These are phyloP conservation scores for Penicillium steckii DNA, from an alignment of 495 filamentous ascomycete genomes.

Conservation along the genomic window DNA sequence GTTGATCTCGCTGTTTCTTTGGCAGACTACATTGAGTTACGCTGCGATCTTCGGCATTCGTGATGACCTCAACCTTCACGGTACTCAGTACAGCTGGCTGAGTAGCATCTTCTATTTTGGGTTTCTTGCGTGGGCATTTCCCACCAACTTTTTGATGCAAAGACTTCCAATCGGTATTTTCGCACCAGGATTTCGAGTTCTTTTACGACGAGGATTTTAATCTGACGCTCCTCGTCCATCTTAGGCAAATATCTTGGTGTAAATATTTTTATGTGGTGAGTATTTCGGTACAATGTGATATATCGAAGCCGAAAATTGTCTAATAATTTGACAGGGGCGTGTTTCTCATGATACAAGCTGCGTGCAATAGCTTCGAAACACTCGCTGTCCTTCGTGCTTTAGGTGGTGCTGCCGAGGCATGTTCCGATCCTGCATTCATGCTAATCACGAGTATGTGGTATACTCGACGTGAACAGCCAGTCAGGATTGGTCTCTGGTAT, in stretches of 20 bases:
- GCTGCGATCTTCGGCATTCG: slow-evolving; percentile 56
- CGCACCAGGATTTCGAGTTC: no score
- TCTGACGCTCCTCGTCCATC: no score
- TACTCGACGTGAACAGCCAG: slow-evolving; percentile 52
- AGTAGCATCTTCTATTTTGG: slow-evolving; percentile 58
- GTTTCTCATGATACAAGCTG: slow-evolving; percentile 36
- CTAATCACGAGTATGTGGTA: slow-evolving; percentile 39
- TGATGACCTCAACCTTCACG: slow-evolving; percentile 43
- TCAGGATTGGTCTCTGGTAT: slow-evolving; percentile 62
- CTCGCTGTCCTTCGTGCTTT: slow-evolving; percentile 49
- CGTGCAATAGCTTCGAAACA: slow-evolving; percentile 45
- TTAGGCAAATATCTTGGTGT: slow-evolving; percentile 55
- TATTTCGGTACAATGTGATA: not conserved
- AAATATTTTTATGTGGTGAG: slow-evolving; percentile 60
- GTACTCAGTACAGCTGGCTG: slow-evolving; percentile 53
- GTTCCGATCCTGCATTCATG: slow-evolving; percentile 23
- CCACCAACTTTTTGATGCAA: slow-evolving; percentile 52
- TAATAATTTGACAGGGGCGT: not conserved
- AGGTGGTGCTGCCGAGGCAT: slow-evolving; percentile 53
- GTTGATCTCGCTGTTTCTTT: not conserved
- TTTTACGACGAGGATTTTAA: no score
- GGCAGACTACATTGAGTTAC: slow-evolving; percentile 52
- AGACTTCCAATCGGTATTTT: slow-evolving; percentile 39
- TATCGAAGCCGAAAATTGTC: no score
- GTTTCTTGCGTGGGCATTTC: slow-evolving; percentile 45